Percentiles rank a stretch among this genome's conserved stretches.
phyloP scores from a whole-genome alignment of 176 grass and related monocot genomes.

The Aegilops umbellulata region DNA sequence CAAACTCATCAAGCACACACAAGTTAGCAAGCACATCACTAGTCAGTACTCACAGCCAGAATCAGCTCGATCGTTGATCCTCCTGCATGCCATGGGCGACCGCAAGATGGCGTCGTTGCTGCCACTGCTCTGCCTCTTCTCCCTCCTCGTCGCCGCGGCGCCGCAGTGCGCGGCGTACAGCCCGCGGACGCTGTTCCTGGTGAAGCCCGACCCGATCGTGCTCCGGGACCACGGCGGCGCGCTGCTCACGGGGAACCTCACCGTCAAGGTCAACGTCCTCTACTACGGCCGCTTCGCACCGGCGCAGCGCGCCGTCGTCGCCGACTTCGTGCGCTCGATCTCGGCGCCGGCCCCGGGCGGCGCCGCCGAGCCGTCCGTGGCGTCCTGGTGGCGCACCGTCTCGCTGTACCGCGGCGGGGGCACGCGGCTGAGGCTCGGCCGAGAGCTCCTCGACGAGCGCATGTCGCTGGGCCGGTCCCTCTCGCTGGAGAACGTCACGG shows the following conservation, averaged over 20 bases:
- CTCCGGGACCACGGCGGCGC: conserved; percentile 62
- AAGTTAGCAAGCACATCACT: neutral
- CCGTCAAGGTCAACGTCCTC: conserved; percentile 68
- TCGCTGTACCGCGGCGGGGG: conserved; percentile 53
- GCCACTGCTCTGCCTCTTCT: conserved; percentile 14
- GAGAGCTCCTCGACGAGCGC: conserved; percentile 36
- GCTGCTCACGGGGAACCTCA: conserved; percentile 67
- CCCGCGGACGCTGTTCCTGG: conserved; percentile 64
- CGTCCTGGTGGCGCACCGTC: conserved; percentile 76
- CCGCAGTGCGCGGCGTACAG: conserved; percentile 29
- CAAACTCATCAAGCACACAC: neutral
- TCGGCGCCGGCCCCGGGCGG: neutral
- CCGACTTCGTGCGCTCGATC: conserved; percentile 68
- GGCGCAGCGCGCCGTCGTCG: conserved; percentile 53
- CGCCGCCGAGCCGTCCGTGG: conserved; percentile 48
- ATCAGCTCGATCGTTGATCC: neutral
- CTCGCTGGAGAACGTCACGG: conserved; percentile 47
- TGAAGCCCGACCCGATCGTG: conserved; percentile 60
- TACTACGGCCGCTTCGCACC: conserved; percentile 76
- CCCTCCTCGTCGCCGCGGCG: neutral
- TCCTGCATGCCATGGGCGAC: conserved; percentile 5
- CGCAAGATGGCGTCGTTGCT: neutral
- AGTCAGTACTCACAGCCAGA: neutral
- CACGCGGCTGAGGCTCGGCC: conserved; percentile 44
- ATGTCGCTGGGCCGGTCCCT: conserved; percentile 59